Conservation (phyloP, 306 rosid genomes). For the Quercus parvula region DNA sequence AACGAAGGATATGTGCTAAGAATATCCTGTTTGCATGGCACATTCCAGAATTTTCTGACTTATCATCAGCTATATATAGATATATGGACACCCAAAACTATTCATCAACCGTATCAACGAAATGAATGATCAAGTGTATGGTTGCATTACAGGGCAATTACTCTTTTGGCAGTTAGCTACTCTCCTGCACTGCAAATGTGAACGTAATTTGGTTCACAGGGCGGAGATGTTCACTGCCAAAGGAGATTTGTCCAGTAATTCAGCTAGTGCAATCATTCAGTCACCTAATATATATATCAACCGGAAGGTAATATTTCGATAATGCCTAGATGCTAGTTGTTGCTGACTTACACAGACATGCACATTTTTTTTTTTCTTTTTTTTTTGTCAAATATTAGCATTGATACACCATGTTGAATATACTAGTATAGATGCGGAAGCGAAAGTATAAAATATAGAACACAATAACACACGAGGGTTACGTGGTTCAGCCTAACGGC, state of each 20-base stretch:
- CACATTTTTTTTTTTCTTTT: no score
- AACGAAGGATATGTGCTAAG: no score
- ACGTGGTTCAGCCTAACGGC: no score
- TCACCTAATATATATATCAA: no score
- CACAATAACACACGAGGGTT: no score
- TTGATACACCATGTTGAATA: no score
- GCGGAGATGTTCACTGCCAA: conserved; percentile 46
- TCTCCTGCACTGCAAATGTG: background rate
- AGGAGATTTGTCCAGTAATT: conserved; percentile 79
- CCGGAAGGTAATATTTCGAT: background rate
- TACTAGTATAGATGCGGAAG: no score
- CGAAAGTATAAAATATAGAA: no score
- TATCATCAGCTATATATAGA: conserved; percentile 25
- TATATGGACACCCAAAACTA: background rate
- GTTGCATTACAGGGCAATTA: conserved; percentile 63
- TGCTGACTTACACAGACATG: no score
- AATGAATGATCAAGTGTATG: conserved; percentile 9
- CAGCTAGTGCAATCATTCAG: conserved; percentile 16
- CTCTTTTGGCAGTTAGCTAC: conserved; percentile 49
- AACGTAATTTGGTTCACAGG: background rate
- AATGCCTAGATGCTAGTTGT: no score
- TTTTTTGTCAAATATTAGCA: no score
- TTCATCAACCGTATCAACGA: background rate
- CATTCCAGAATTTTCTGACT: background rate
- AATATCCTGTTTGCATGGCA: no score